Evolutionary conservation across 2,329 filamentous ascomycete genomes (phyloP).

Genomic region (Microsporum canis): DNA sequence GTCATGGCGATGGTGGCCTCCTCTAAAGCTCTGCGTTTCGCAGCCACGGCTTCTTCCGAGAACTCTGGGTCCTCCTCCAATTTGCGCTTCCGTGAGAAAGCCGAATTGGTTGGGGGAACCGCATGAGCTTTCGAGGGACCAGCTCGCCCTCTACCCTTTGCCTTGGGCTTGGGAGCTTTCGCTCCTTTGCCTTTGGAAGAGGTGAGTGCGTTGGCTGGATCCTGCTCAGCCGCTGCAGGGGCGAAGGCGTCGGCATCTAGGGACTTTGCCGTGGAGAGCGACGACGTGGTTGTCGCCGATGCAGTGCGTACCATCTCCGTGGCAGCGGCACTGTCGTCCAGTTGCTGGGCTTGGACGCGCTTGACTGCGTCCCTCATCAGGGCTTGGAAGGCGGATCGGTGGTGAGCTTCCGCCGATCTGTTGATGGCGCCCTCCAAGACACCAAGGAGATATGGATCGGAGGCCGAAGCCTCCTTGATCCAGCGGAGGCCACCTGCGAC

Average conservation of each 20-base stretch:
- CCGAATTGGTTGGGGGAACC: constrained; percentile 16
- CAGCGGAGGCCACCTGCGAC: constrained; percentile 22
- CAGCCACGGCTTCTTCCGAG: constrained; percentile 18
- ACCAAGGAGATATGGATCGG: constrained; percentile 25
- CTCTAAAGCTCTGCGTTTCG: constrained; percentile 18
- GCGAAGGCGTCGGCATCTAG: constrained; percentile 25
- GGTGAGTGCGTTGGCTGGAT: constrained; percentile 10
- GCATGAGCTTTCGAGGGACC: constrained; percentile 7
- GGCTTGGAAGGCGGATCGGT: constrained; percentile 23
- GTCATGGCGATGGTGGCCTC: constrained; percentile 11
- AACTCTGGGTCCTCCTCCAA: constrained; percentile 23
- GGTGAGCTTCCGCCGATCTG: constrained; percentile 19
- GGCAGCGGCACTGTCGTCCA: constrained; percentile 8
- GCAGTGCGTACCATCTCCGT: constrained; percentile 17
- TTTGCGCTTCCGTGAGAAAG: constrained; percentile 21
- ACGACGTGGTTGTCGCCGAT: constrained; percentile 21
- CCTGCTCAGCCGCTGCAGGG: constrained; percentile 16
- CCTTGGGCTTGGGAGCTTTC: constrained; percentile 20
- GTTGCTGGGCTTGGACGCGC: constrained; percentile 12
- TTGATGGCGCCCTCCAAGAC: constrained; percentile 22
- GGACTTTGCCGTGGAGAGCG: constrained; percentile 31
- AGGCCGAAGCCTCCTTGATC: constrained; percentile 20
- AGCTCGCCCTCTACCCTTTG: constrained; percentile 8
- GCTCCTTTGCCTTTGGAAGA: constrained; percentile 19
- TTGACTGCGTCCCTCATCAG: constrained; percentile 22